A percentile compares a stretch with the other conserved stretches of the same genome.
Conservation (phyloP, 23 red algal species). For the Cyanidiococcus yangmingshanensis region DNA sequence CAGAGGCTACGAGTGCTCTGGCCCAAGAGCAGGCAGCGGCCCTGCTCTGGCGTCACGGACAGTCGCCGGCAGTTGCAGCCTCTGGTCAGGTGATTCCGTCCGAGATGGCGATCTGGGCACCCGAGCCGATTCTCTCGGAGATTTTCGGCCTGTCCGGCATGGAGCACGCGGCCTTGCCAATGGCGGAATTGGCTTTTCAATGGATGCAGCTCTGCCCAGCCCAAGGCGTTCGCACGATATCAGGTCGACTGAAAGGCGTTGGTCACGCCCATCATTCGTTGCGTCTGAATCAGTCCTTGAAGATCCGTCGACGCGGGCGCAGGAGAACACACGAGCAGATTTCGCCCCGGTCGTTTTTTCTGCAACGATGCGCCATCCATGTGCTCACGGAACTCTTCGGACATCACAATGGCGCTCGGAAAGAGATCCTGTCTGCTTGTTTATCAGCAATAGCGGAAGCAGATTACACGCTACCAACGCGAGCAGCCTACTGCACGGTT, state of each 20-base stretch:
- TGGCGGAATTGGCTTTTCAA: neutral
- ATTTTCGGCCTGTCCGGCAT: neutral
- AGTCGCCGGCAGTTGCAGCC: neutral
- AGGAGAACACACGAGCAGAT: neutral
- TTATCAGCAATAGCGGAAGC: neutral
- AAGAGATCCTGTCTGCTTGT: conserved; percentile 8
- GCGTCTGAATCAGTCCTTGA: neutral
- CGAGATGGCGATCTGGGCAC: neutral
- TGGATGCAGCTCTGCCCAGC: conserved; percentile 1
- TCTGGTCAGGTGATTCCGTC: neutral
- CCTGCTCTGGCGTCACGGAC: neutral
- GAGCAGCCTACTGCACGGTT: neutral
- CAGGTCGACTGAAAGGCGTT: neutral
- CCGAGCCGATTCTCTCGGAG: neutral
- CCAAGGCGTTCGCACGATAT: neutral
- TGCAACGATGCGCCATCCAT: conserved; percentile 4
- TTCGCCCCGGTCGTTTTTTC: neutral
- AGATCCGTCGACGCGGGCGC: conserved; percentile 10
- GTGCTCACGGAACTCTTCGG: neutral
- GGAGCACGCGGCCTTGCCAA: neutral
- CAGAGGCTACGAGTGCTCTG: neutral
- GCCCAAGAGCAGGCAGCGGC: conserved; percentile 7
- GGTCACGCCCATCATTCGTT: neutral
- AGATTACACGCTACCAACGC: neutral
- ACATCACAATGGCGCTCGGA: neutral